Evolutionary conservation across 768 basidiomycete species (phyloP), one percentile per base, ranked within the genome.

Genomic region (Phanerodontia chrysosporium): DNA sequence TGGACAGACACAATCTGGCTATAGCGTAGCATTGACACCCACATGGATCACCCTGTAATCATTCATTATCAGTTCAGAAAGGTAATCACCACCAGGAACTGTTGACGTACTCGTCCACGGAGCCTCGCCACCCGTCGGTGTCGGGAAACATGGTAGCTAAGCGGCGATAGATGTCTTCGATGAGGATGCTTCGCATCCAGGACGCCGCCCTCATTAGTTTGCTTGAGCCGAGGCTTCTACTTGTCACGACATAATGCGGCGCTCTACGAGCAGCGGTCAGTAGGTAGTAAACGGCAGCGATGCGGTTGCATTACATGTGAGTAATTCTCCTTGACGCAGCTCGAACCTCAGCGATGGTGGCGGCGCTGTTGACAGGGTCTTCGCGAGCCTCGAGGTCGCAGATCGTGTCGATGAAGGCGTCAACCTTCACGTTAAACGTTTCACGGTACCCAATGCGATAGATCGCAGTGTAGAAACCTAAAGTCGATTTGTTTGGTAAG

Each of bases 361-460:
- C 53, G 5, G 68, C 70, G 3, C 73, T 65, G 28, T 73, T 68
- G 1, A 67, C 60, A 4, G 75, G 74, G 59, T 80, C 74, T 9
- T 67, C 60, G 14, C 73, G 66, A 36, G 66, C 62, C 64, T 86
- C 83, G 8, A 83, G 67, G 5, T 66, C 67, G 61, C 76, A 76
- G 49, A 85, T 80, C 29, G 71, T 70, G 22, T 78, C 76, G 8
- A 83, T 70, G 32, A 85, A 67, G 24, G 78, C 75, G 18, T 72
- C 64, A 21, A 78, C 68, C 74, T 79, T 65, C 29, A 82, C 75
- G 60, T 81, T 74, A 56, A 83, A 79, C 6, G 75, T 68, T 52
- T 87, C 83, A n/a, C 82, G 72, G 72, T 83, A 87, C 0, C 84
- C 85, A 49, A 81, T 69, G 49, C 77, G 77, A 59, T 81, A 81